These are phyloP conservation scores for Xerocomus brunneocitrinus DNA, from an alignment of 768 basidiomycete species.

Conservation along the genomic window DNA sequence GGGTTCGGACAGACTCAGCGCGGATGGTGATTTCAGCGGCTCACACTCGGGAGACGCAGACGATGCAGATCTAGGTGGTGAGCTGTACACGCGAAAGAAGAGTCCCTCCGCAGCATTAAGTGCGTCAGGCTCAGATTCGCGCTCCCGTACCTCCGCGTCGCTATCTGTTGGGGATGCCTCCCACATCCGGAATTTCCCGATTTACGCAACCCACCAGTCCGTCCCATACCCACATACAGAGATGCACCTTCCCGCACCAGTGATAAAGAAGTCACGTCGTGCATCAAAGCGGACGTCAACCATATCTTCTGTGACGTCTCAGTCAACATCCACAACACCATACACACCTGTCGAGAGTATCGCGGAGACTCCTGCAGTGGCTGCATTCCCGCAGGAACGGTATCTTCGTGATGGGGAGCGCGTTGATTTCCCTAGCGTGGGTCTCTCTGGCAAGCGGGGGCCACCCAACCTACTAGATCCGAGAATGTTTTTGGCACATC, in stretches of 20 bases:
- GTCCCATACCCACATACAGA: conserved; percentile 25
- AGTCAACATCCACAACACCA: conserved; percentile 44
- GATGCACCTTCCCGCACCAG: conserved; percentile 23
- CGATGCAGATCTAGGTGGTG: conserved; percentile 61
- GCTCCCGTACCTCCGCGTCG: conserved; percentile 57
- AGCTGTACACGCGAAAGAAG: conserved; percentile 43
- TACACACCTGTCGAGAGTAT: conserved; percentile 33
- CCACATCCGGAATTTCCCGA: conserved; percentile 21
- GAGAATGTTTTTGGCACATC: conserved; percentile 37
- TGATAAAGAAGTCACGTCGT: conserved; percentile 18
- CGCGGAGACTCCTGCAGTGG: conserved; percentile 23
- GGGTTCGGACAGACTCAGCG: conserved; percentile 9
- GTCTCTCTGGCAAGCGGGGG: conserved; percentile 30
- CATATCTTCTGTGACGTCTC: conserved; percentile 40
- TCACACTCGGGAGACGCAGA: conserved; percentile 33
- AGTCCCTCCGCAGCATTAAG: conserved; percentile 29
- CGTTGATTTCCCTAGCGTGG: conserved; percentile 35
- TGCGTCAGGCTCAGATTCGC: conserved; percentile 50
- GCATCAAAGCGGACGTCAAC: conserved; percentile 31
- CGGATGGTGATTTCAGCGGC: neutral
- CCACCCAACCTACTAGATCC: conserved; percentile 34
- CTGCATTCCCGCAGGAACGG: conserved; percentile 27
- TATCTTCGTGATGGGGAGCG: conserved; percentile 26
- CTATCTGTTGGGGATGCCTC: conserved; percentile 27
- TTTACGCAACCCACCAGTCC: conserved; percentile 23